A percentile compares a stretch with the other conserved stretches of the same genome.
These are phyloP conservation scores for Rhipidocladum racemiflorum DNA, from an alignment of 176 grass and related monocot genomes.

Conservation along the genomic window DNA sequence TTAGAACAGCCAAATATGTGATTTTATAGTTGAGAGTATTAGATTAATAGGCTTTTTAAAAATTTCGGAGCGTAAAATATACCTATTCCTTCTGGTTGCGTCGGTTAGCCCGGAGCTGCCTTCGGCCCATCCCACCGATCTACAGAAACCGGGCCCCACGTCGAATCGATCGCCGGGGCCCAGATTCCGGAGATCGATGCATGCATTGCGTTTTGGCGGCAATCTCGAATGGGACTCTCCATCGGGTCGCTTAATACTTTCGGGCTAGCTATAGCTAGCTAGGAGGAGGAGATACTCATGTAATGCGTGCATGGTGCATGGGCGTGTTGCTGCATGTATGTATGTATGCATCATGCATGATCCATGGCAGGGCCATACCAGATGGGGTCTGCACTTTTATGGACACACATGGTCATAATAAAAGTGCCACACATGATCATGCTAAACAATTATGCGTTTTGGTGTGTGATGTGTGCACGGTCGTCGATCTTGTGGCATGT, in stretches of 20 bases:
- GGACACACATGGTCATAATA: slow-evolving; percentile 22
- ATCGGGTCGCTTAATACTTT: background rate
- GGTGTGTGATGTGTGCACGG: background rate
- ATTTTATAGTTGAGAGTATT: too few relatives aligned
- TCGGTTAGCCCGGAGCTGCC: too few relatives aligned
- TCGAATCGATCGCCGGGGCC: slow-evolving; percentile 3
- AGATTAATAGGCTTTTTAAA: too few relatives aligned
- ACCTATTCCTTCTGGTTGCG: too few relatives aligned
- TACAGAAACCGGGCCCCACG: background rate
- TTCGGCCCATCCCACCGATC: background rate
- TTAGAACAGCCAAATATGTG: too few relatives aligned
- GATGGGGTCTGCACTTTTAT: slow-evolving; percentile 25
- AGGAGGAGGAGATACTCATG: background rate
- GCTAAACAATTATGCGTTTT: slow-evolving; percentile 9
- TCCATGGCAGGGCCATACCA: background rate
- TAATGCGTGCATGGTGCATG: background rate
- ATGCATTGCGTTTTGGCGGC: background rate
- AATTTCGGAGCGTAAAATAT: too few relatives aligned
- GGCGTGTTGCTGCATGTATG: background rate
- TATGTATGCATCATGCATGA: background rate
- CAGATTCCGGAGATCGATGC: background rate
- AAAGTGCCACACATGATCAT: slow-evolving; percentile 20
- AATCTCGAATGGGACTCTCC: background rate
- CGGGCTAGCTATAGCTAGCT: background rate
- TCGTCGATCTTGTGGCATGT: background rate